Conservation (phyloP, 176 grass and related monocot species). For the Ananas comosus region DNA sequence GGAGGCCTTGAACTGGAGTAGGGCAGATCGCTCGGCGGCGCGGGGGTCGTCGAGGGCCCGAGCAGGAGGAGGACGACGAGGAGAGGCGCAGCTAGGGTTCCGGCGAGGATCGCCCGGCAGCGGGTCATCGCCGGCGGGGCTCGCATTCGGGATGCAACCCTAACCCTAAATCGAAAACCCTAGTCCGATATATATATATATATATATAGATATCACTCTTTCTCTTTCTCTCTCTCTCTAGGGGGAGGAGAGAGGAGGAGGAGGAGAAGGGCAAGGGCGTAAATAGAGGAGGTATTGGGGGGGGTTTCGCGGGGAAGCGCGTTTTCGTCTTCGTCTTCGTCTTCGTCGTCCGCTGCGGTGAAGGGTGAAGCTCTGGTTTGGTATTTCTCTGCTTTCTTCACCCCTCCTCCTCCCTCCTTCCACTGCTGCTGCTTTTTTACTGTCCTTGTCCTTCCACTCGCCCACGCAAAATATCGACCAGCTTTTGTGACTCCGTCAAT, state of each 20-base stretch:
- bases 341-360: neutral
- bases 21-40: slow-evolving; percentile 30
- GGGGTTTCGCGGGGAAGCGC: neutral
- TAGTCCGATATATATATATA: too few species aligned
- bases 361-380: too few species aligned
- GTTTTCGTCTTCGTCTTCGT: neutral
- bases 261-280: slow-evolving; percentile 9
- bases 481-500: too few species aligned
- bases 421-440: slow-evolving; percentile 1
- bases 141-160: neutral
- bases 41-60: neutral
- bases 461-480: too few species aligned
- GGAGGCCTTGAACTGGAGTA: slow-evolving; percentile 54
- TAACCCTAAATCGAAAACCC: neutral
- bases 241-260: neutral
- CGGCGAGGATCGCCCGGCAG: neutral
- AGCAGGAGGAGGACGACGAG: neutral
- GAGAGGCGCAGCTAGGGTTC: neutral
- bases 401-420: neutral
- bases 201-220: too few species aligned
- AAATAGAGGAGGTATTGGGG: slow-evolving; percentile 9
- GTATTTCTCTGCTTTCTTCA: neutral
- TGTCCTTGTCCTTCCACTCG: neutral
- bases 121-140: slow-evolving; percentile 2
- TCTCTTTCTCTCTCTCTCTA: too few species aligned